These are phyloP conservation scores for Kodamaea jinghongensis DNA, from an alignment of 805 yeast species.

Conservation along the genomic window DNA sequence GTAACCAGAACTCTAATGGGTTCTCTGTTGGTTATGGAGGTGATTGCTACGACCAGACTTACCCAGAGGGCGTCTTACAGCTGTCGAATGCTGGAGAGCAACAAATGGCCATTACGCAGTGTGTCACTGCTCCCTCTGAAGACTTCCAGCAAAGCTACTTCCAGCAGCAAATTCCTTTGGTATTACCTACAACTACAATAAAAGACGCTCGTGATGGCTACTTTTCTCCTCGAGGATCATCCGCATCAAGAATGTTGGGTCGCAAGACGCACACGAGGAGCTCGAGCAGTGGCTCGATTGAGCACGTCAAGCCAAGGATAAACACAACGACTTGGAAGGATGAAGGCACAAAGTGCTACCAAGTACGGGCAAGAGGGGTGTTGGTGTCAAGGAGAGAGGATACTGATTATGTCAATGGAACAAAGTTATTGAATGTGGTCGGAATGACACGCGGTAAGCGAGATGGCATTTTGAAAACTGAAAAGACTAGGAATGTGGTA, in stretches of 20 bases:
- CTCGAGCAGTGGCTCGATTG: conserved; percentile 9
- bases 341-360: conserved; percentile 36
- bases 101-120: too few species aligned
- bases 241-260: background rate
- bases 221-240: background rate
- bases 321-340: conserved; percentile 39
- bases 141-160: too few species aligned
- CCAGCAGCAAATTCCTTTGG: too few species aligned
- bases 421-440: conserved; percentile 36
- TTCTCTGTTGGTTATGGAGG: too few species aligned
- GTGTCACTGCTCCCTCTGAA: too few species aligned
- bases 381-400: conserved; percentile 37
- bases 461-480: conserved; percentile 39
- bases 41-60: too few species aligned
- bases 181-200: too few species aligned
- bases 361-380: conserved; percentile 32
- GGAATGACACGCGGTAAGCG: conserved; percentile 41
- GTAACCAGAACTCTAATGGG: too few species aligned
- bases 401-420: conserved; percentile 35
- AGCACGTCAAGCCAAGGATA: conserved; percentile 29
- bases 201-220: background rate
- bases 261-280: conserved; percentile 14
- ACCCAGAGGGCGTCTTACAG: too few species aligned
- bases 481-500: conserved; percentile 25
- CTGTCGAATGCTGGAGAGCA: too few species aligned